phyloP scores from a whole-genome alignment of 768 basidiomycete species.

The Mycena rosella region DNA sequence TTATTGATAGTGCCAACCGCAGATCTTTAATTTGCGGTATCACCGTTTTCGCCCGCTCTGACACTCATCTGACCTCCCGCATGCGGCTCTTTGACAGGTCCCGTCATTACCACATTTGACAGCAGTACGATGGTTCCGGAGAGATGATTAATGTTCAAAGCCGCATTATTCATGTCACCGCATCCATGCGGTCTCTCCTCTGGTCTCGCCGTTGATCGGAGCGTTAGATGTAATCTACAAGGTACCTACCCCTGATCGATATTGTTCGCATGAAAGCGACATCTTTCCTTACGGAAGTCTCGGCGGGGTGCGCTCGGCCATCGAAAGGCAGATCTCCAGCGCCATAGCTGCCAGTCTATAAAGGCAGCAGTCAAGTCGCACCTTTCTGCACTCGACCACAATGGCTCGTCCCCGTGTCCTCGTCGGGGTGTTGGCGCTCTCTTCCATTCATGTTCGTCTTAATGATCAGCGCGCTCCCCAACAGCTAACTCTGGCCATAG shows the following conservation, averaged over 20 bases:
- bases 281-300: constrained; percentile 27
- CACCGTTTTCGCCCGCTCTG: not conserved
- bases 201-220: constrained; percentile 28
- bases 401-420: constrained; percentile 30
- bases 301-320: not conserved
- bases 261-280: constrained; percentile 16
- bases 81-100: constrained; percentile 17
- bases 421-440: constrained; percentile 29
- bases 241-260: constrained; percentile 26
- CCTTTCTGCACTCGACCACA: constrained; percentile 25
- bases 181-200: not conserved
- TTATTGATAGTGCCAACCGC: not conserved
- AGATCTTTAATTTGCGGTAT: not conserved
- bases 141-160: constrained; percentile 34
- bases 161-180: constrained; percentile 11
- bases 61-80: not conserved
- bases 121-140: constrained; percentile 31
- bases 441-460: constrained; percentile 32
- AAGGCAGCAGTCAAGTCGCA: constrained; percentile 24
- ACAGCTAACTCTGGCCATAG: constrained; percentile 8
- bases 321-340: constrained; percentile 27
- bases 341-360: constrained; percentile 29
- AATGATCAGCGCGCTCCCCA: not conserved
- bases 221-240: constrained; percentile 32
- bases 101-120: constrained; percentile 28